Percentiles rank a stretch among this genome's conserved stretches.
Evolutionary conservation across 768 basidiomycete species (phyloP).

Genomic region (Crucibulum laeve): DNA sequence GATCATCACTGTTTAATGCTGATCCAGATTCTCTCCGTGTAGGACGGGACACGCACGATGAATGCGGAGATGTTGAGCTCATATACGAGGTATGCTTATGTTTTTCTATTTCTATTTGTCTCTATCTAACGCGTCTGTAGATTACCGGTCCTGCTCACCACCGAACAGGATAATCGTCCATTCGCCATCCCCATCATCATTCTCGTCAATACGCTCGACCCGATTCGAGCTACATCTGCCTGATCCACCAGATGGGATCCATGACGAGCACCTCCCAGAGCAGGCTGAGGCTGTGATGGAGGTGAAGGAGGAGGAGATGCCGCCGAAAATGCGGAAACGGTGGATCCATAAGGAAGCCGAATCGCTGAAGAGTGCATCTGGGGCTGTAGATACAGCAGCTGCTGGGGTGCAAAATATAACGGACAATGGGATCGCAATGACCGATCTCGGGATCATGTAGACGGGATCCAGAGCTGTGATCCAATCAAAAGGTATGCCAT

Average conservation of each 20-base stretch:
- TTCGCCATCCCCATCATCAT: no score
- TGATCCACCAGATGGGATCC: background rate
- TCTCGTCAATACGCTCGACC: no score
- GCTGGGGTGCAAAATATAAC: background rate
- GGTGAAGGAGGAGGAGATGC: slow-evolving; percentile 37
- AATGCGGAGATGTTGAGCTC: no score
- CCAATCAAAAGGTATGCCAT: no score
- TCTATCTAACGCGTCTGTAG: no score
- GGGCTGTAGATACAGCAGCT: slow-evolving; percentile 1
- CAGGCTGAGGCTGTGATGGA: background rate
- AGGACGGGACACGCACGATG: no score
- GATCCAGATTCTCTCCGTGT: background rate
- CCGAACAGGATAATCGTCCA: no score
- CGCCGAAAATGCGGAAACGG: slow-evolving; percentile 61
- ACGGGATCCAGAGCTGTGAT: no score
- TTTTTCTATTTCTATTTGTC: no score
- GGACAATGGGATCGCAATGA: slow-evolving; percentile 2
- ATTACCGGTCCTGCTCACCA: no score
- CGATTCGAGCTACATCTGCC: background rate
- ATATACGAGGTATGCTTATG: no score
- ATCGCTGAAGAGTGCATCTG: slow-evolving; percentile 14
- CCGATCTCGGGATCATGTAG: background rate
- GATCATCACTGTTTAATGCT: background rate
- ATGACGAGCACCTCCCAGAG: background rate
- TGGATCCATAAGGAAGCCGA: slow-evolving; percentile 32